A percentile compares a stretch with the other conserved stretches of the same genome.
phyloP scores from a whole-genome alignment of 306 rosid genomes.

The Urtica urens region DNA sequence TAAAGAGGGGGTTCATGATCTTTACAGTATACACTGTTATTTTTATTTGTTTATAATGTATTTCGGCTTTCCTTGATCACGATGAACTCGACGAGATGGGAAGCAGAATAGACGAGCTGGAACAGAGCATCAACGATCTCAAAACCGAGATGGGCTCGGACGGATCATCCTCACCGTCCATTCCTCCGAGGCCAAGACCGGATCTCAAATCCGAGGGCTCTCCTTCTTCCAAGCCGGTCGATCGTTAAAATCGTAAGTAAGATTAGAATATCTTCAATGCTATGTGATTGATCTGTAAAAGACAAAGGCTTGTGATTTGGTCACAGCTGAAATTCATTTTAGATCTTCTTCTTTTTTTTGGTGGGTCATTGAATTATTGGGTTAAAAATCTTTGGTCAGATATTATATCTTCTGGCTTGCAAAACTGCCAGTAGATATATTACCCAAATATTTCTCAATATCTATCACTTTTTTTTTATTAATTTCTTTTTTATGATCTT shows the following conservation, averaged over 20 bases:
- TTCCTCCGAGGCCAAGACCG: constrained; percentile 9
- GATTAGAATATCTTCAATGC: not conserved
- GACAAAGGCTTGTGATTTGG: not conserved
- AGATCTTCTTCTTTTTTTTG: not conserved
- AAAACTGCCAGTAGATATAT: not conserved
- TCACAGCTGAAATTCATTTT: not conserved
- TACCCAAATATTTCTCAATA: not conserved
- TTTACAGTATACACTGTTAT: no score
- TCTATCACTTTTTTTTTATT: no score
- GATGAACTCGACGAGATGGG: constrained; percentile 43
- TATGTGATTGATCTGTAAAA: constrained; percentile 5
- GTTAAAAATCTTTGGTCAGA: not conserved
- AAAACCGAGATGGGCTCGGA: constrained; percentile 33
- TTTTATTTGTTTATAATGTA: no score
- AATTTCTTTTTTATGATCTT: not conserved
- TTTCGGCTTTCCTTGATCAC: constrained; percentile 23
- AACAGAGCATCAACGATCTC: constrained; percentile 40
- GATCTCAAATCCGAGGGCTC: not conserved
- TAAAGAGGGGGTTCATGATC: no score
- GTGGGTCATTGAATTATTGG: no score
- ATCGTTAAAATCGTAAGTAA: constrained; percentile 10
- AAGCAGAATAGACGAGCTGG: constrained; percentile 36
- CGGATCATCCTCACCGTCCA: constrained; percentile 19
- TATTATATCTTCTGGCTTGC: constrained; percentile 1
- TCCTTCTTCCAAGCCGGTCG: constrained; percentile 12